Evolutionary conservation across 805 yeast species (phyloP), one percentile per base, ranked within the genome.

Genomic region (Yamadazyma phyllophila): DNA sequence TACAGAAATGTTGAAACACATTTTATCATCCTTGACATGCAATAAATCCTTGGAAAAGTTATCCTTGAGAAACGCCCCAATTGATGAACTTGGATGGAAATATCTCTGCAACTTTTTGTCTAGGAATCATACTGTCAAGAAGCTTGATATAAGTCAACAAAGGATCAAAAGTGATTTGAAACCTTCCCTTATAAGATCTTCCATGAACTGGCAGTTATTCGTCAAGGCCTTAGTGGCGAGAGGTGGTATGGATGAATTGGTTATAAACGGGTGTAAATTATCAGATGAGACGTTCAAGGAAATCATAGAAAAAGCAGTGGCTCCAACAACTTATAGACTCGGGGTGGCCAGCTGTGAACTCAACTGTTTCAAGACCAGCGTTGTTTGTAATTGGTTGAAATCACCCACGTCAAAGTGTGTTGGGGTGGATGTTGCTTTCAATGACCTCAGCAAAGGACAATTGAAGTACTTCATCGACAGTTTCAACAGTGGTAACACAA

Each of bases 81-180:
- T 79, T 27, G 81, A 78, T 55, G 63, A 60, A 12, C 55, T 55
- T 11, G 83, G 83, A 0, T 79, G 84, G 84, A 57, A 57, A 26
- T 67, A 62, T 49, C 58, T 79, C 17, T 79, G 83, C 52, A 74
- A 74, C 54, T 76, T 79, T 47, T 49, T 79, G 20, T 61, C 73
- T 0, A 51, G 60, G 3, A 77, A 77, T 52, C 61, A 55, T 35
- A 63, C 73, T 1, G 60, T 79, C 16, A 71, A 72, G 49, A 78
- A 78, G 54, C 63, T 79, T 40, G 84, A 79, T 56, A 67, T 79
- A n/a, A 75, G 81, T 8, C 84, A 79, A 52, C 83, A 79, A 56
- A 65, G 74, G 48, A 65, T 78, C 42, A 77, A 75, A 53, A 56
- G 72, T 8, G 79, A 77, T 26, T 66, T 72, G 11, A 70, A 74